These are phyloP conservation scores for Suhomyces sp. DNA, from an alignment of 805 yeast species.

Conservation along the genomic window DNA sequence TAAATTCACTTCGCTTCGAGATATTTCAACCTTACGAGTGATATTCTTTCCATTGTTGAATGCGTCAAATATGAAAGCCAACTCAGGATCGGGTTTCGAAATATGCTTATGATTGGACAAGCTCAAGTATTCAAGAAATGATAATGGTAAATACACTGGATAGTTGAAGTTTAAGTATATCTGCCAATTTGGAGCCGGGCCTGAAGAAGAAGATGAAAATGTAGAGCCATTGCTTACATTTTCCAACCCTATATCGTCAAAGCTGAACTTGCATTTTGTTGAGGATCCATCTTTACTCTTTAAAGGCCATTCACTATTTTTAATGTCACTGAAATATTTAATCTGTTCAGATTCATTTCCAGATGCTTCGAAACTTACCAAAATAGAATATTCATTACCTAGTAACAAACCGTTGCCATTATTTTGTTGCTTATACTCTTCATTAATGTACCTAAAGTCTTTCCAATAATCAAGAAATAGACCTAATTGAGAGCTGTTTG, in stretches of 20 bases:
- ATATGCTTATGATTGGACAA: constrained; percentile 9
- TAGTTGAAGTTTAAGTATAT: constrained; percentile 25
- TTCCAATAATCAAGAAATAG: constrained; percentile 38
- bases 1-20: background rate
- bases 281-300: no score
- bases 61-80: constrained; percentile 1
- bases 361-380: constrained; percentile 21
- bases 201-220: background rate
- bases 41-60: constrained; percentile 10
- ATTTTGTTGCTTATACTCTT: constrained; percentile 13
- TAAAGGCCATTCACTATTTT: constrained; percentile 22
- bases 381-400: constrained; percentile 21
- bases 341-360: constrained; percentile 2
- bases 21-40: constrained; percentile 4
- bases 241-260: no score
- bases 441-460: constrained; percentile 29
- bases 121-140: constrained; percentile 33
- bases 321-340: constrained; percentile 23
- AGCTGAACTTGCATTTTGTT: no score
- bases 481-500: constrained; percentile 25
- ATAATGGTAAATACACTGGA: constrained; percentile 27
- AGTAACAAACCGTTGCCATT: constrained; percentile 4
- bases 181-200: constrained; percentile 20
- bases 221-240: background rate
- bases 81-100: constrained; percentile 1